Evolutionary conservation across 768 basidiomycete species (phyloP), one percentile per base, ranked within the genome.

Genomic region (Psilocybe subaeruginosa): DNA sequence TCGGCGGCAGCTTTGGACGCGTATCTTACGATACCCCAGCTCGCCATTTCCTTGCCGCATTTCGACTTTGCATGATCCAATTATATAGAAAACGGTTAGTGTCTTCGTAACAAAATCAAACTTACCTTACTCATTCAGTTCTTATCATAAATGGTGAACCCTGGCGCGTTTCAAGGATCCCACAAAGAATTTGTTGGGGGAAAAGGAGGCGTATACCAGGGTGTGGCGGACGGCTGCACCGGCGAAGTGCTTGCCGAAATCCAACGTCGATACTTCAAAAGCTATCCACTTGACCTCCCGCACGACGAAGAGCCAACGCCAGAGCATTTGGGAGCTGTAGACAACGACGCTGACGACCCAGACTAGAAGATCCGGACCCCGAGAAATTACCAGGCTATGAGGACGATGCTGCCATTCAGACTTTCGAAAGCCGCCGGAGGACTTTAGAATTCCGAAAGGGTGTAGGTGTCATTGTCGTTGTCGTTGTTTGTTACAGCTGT

Each of bases 201-300:
- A 60, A 30, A 59, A 56, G 55, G 35, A 46, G 2, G 43, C 19
- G 1, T 63, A 66, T 53, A 30, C 23, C n/a, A 39, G 30, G 61
- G 52, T 1, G 54, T 66, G 4, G 23, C 16, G 8, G 51, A 50
- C 5, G 49, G 53, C 8, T 49, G 52, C 33, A 50, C 33, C 16
- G 45, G 16, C 23, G 65, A 66, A 17, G 27, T 35, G 1, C 11
- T 66, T 11, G 39, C 63, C 11, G 9, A 45, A 45, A 61, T 66
- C 51, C 53, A 51, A 37, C 45, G 55, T 2, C 50, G 49, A 8
- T 66, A 60, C 43, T 62, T 66, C 56, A 66, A 64, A 49, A 39
- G 62, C 4, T 66, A 47, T 61, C 60, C 64, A 31, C 27, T 59
- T 2, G 50, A 52, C 27, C 50, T 66, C 8, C 55, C 59, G 8